phyloP scores from a whole-genome alignment of 2,329 filamentous ascomycete genomes.

The Aspergillus ibericus region DNA sequence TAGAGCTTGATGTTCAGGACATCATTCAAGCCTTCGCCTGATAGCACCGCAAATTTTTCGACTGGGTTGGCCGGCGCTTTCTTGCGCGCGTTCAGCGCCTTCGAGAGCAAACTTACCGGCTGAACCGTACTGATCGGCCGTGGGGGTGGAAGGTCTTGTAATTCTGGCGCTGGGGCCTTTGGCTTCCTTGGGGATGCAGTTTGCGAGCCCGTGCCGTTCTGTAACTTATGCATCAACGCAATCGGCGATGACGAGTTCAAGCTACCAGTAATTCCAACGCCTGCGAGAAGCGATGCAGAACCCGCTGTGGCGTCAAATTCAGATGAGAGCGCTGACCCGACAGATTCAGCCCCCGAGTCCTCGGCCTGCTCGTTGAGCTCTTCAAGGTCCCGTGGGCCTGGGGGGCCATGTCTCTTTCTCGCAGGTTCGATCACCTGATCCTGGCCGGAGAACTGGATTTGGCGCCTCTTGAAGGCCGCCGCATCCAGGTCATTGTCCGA shows the following conservation, averaged over 20 bases:
- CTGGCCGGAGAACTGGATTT: constrained; percentile 48
- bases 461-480: constrained; percentile 53
- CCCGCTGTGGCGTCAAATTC: constrained; percentile 57
- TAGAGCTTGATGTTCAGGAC: constrained; percentile 66
- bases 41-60: constrained; percentile 60
- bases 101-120: constrained; percentile 59
- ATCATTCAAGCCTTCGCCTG: constrained; percentile 60
- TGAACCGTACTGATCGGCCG: constrained; percentile 60
- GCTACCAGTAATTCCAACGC: constrained; percentile 45
- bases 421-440: constrained; percentile 39
- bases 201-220: constrained; percentile 33
- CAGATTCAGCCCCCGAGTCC: constrained; percentile 51
- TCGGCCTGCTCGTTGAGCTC: constrained; percentile 44
- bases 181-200: constrained; percentile 54
- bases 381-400: constrained; percentile 30
- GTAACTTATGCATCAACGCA: constrained; percentile 44
- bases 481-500: constrained; percentile 64
- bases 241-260: constrained; percentile 54
- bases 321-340: constrained; percentile 51
- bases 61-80: constrained; percentile 61
- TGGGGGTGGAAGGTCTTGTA: constrained; percentile 61
- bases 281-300: constrained; percentile 58
- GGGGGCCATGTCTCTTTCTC: constrained; percentile 27
- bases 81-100: constrained; percentile 58
- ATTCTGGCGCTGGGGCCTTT: constrained; percentile 46